Conservation (phyloP, 2,329 filamentous ascomycete genomes). For the Botrytis squamosa region DNA sequence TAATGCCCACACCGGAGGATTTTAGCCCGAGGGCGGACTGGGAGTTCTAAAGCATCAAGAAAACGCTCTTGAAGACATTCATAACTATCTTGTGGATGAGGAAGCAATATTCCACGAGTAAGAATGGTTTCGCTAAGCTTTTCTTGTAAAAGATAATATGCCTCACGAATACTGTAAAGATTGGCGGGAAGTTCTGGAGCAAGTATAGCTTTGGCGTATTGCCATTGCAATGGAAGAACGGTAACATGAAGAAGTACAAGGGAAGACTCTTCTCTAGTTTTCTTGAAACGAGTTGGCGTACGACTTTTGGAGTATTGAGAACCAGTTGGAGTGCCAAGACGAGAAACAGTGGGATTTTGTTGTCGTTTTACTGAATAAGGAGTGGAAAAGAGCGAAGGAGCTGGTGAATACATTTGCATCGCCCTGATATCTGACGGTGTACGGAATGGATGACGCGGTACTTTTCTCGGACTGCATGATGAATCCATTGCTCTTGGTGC, state of each 20-base stretch:
- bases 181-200: conserved; percentile 45
- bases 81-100: conserved; percentile 77
- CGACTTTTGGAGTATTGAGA: conserved; percentile 32
- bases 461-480: conserved; percentile 49
- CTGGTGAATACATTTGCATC: conserved; percentile 69
- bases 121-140: conserved; percentile 71
- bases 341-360: conserved; percentile 49
- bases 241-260: conserved; percentile 78
- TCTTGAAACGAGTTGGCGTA: conserved; percentile 60
- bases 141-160: conserved; percentile 66
- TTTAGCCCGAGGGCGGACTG: conserved; percentile 60
- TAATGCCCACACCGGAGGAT: conserved; percentile 78
- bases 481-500: conserved; percentile 39
- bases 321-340: conserved; percentile 53
- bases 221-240: conserved; percentile 66
- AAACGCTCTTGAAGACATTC: conserved; percentile 76
- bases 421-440: conserved; percentile 68
- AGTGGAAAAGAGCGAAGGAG: conserved; percentile 56
- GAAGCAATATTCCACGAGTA: conserved; percentile 70
- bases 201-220: conserved; percentile 59
- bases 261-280: conserved; percentile 56
- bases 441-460: conserved; percentile 63
- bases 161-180: conserved; percentile 55
- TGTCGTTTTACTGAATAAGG: conserved; percentile 53
- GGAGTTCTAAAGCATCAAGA: conserved; percentile 71